A percentile compares a stretch with the other conserved stretches of the same genome.
phyloP scores from a whole-genome alignment of 2,329 filamentous ascomycete genomes.

The Arthrobotrys sphaeroides region DNA sequence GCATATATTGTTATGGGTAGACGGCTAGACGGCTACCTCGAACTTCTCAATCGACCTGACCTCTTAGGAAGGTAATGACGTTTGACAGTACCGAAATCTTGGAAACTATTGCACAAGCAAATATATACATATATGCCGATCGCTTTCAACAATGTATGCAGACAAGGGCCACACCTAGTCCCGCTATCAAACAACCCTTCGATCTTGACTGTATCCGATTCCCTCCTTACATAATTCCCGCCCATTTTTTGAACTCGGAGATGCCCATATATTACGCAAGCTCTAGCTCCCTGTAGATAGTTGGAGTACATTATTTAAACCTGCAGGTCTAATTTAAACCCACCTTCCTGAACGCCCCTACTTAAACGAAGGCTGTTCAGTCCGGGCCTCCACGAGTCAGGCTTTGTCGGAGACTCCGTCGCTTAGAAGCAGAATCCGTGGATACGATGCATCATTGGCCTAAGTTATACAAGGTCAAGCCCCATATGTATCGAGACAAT shows the following conservation, averaged over 20 bases:
- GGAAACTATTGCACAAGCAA: no score
- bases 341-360: not conserved
- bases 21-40: not conserved
- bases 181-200: no score
- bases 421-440: not conserved
- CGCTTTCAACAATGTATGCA: no score
- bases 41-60: conserved; percentile 37
- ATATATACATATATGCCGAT: no score
- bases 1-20: no score
- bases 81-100: not conserved
- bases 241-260: not conserved
- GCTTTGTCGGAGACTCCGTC: not conserved
- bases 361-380: not conserved
- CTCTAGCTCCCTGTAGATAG: not conserved
- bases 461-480: not conserved
- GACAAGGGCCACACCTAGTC: no score
- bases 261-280: not conserved
- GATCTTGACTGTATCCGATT: no score
- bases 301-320: not conserved
- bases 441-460: not conserved
- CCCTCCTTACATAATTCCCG: no score
- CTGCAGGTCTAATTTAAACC: not conserved
- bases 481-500: not conserved
- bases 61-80: conserved; percentile 23
- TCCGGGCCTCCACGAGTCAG: not conserved